Conservation (phyloP, 2,329 filamentous ascomycete species). For the Penicillium corylophilum region DNA sequence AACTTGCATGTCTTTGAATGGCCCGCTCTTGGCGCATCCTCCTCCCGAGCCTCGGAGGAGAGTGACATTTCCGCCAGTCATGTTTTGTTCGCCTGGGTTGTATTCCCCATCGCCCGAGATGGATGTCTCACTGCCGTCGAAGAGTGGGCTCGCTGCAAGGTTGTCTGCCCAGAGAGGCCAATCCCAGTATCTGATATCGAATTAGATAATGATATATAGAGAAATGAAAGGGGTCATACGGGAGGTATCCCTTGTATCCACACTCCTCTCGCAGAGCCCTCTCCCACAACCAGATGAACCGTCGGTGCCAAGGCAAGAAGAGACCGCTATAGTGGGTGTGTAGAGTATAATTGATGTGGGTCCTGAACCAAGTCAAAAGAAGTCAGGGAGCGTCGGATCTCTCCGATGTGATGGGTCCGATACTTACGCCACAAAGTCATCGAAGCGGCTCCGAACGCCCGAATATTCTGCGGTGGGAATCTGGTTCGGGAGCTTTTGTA, state of each 20-base stretch:
- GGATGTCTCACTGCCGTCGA: slow-evolving; percentile 48
- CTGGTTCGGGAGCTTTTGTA: slow-evolving; percentile 17
- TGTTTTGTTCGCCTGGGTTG: slow-evolving; percentile 23
- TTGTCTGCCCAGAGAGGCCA: slow-evolving; percentile 43
- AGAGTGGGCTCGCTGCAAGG: slow-evolving; percentile 44
- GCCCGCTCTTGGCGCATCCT: slow-evolving; percentile 36
- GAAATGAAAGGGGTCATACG: slow-evolving; percentile 8
- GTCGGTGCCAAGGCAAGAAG: slow-evolving; percentile 35
- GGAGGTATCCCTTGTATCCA: slow-evolving; percentile 33
- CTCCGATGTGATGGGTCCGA: neutral
- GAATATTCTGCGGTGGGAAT: slow-evolving; percentile 23
- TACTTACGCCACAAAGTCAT: slow-evolving; percentile 32
- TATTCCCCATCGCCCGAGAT: slow-evolving; percentile 48
- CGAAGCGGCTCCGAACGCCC: slow-evolving; percentile 25
- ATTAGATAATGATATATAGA: neutral
- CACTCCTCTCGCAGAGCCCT: slow-evolving; percentile 32
- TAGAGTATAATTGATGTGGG: slow-evolving; percentile 30
- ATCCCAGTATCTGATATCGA: slow-evolving; percentile 43
- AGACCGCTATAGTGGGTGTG: slow-evolving; percentile 23
- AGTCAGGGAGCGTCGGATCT: neutral
- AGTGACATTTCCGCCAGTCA: slow-evolving; percentile 34
- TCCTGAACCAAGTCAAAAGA: neutral
- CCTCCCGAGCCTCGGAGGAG: slow-evolving; percentile 41
- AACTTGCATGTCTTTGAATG: slow-evolving; percentile 38
- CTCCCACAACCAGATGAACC: slow-evolving; percentile 32